Evolutionary conservation across 2,329 filamentous ascomycete species (phyloP).

Genomic region (Pseudogymnoascus sp.): DNA sequence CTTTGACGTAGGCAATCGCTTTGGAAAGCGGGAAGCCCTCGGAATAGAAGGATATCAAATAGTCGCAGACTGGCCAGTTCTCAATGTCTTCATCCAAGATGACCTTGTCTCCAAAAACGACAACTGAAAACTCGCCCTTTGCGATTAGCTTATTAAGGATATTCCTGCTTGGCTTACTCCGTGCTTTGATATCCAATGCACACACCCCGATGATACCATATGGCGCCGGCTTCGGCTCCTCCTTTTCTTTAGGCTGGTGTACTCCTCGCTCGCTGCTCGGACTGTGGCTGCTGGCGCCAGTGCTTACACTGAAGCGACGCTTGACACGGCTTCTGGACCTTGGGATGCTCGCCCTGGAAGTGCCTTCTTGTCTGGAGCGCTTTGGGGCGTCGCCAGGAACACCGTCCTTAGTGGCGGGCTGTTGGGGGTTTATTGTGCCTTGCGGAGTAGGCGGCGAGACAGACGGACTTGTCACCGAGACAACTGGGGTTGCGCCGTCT

Average conservation of each 20-base stretch:
- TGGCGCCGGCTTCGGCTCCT: conserved; percentile 50
- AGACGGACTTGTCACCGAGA: conserved; percentile 47
- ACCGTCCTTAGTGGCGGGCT: conserved; percentile 31
- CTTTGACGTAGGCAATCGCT: conserved; percentile 87
- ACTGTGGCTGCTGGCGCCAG: conserved; percentile 68
- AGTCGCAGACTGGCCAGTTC: conserved; percentile 90
- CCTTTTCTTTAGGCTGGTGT: conserved; percentile 44
- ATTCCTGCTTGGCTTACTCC: conserved; percentile 93
- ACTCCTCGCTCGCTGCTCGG: conserved; percentile 61
- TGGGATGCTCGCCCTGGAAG: conserved; percentile 36
- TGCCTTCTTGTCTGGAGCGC: conserved; percentile 21
- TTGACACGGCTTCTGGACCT: conserved; percentile 62
- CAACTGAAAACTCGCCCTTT: conserved; percentile 88
- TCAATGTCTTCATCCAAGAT: conserved; percentile 95
- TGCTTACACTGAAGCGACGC: conserved; percentile 73
- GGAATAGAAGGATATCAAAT: conserved; percentile 95
- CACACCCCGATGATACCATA: conserved; percentile 80
- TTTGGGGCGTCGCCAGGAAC: not conserved
- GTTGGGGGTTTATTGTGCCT: conserved; percentile 36
- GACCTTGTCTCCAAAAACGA: conserved; percentile 97
- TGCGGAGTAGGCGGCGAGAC: conserved; percentile 33
- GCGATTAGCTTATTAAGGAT: conserved; percentile 88
- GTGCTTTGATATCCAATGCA: conserved; percentile 87
- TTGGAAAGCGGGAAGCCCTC: conserved; percentile 96
- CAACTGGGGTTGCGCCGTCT: conserved; percentile 43